Evolutionary conservation across 2,329 filamentous ascomycete genomes (phyloP), one percentile per base, ranked within the genome.

Genomic region (Penicillium palitans): DNA sequence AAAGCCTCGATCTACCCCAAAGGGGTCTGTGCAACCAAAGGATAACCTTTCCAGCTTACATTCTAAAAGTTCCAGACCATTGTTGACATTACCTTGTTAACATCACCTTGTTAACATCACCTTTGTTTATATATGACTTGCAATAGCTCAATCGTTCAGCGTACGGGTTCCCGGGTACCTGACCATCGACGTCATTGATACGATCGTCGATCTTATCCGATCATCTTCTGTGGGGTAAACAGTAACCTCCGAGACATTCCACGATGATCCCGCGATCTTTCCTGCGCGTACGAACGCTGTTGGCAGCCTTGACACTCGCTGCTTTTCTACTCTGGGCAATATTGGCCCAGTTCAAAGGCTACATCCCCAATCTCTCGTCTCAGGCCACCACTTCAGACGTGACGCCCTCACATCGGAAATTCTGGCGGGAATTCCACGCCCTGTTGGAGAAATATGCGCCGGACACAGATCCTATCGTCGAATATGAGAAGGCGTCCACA

Each of bases 361-460:
- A 37, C 15, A n/a, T 50, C n/a, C 17, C 35, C 37, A 42, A 21
- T 15, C 15, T n/a, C 17, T 19, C 40, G 1, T 35, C 21, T 1
- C 40, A 27, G 7, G 12, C 12, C 17, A 47, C 4, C 15, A 45
- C 33, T 6, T 35, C 37, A 13, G 60, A 62, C 40, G 40, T 64
- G 2, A 62, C 58, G 24, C 17, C 49, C 2, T 53, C 50, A 19
- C 63, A 66, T 33, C 57, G 56, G 21, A 33, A 45, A 17, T 76
- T 76, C 58, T 77, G 75, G 74, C 65, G 57, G 8, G 62, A 68
- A 19, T 72, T 77, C 33, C 68, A 73, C 37, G 61, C 66, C 1
- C 60, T 73, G 9, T 61, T 77, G n/a, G 65, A 67, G 10, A 58
- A 62, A n/a, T 64, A 74, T 50, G 63, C 63, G 24, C 75, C 74